Evolutionary conservation across 768 basidiomycete species (phyloP), one percentile per base, ranked within the genome.

Genomic region (Leccinum imitatum): DNA sequence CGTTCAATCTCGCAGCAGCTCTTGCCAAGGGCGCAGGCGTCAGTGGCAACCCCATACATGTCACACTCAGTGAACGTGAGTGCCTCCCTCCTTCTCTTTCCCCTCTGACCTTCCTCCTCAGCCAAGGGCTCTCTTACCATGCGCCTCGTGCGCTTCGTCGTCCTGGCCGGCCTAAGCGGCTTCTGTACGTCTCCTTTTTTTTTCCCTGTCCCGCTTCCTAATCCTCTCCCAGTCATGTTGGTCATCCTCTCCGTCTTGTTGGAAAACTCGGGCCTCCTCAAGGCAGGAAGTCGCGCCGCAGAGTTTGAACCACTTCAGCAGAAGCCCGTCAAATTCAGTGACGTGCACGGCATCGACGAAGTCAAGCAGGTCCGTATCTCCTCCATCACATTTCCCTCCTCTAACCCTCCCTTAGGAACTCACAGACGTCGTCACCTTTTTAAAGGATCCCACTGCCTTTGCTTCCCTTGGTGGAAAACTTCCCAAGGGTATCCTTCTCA

Each of bases 271-370:
- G 95, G 95, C 4, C 80, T 98, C 46, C 84, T 97, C 79, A 96
- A 96, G 77, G 87, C 90, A 6, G 93, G 90, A 4, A 87, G 89
- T 44, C 84, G 85, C 31, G 87, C 89, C 61, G 76, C 87, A 27
- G 88, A 95, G 66, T 98, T 95, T 68, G 89, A 95, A 66, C 90
- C 93, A 7, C 76, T 83, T 3, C 82, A 89, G 70, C 91, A 87
- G 31, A 92, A 91, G 67, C 80, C 85, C 1, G 89, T 95, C 74
- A 95, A 84, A 67, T 98, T 99, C 70, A 87, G 84, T 63, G 97
- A 99, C 74, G 95, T 99, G 6, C 95, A 98, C 64, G 97, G 97
- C 31, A 90, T 96, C 27, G 97, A 98, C 66, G 97, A 99, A 75
- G 97, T 91, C 37, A 98, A 98, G 75, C 86, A 90, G 70, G 95